Base-by-base conservation (phyloP, 2,329 filamentous ascomycete species). In the Hypoxylon sp. region DNA sequence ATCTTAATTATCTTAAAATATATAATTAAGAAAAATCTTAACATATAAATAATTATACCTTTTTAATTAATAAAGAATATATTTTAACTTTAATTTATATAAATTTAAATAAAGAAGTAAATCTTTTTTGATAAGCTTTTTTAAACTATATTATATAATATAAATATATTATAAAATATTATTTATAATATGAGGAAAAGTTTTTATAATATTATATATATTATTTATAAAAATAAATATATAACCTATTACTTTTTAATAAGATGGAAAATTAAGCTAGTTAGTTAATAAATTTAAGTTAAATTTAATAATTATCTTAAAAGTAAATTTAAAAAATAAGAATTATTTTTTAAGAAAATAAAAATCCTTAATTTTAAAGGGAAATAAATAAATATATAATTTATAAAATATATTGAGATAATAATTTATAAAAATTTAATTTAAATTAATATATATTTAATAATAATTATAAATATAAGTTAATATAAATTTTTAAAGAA, bases 221-320 rank as follows among this genome's bases (percentile, higher is more conserved):
- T n/a, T 37, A 53, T 37, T 39, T 41, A 41, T n/a, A 27, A 39
- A 53, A 11, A 32, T 51, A 51, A 23, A 19, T 34, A 51, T 51
- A 51, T 51, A 34, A 21, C 7, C 16, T 19, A 21, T 51, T 19
- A 32, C 7, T 19, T 32, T 51, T 34, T 51, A 32, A 34, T 51
- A 32, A 51, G 32, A 23, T 34, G 32, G 4, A 51, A 9, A 32
- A 3, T 19, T 34, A 16, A 21, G n/a, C n/a, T n/a, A 51, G 32
- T 51, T 51, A 51, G 9, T 51, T 51, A 51, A 51, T 19, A 34
- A 8, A 9, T 51, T 23, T 32, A 32, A 32, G 32, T 51, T 51
- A 32, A 51, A 32, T 19, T 21, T 32, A 19, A 21, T 51, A 51
- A 32, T 51, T n/a, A n/a, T n/a, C n/a, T n/a, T n/a, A n/a, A n/a